These are phyloP conservation scores for Chlorociboria aeruginascens DNA, from an alignment of 495 filamentous ascomycete genomes.

Conservation along the genomic window DNA sequence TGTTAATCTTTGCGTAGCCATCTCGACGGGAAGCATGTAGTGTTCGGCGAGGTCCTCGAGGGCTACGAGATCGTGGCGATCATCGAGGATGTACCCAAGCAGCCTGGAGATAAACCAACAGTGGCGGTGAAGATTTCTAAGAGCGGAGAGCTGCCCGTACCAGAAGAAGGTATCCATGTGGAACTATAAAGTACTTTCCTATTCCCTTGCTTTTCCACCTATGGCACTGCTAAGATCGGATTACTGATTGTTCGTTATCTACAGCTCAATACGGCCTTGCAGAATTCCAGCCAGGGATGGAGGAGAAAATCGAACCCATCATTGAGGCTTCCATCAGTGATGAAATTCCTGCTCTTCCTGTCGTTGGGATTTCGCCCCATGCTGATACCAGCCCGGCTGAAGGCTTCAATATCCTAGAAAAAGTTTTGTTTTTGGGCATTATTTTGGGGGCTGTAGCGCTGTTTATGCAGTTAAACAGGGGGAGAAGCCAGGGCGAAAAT, in stretches of 20 bases:
- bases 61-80: constrained; percentile 82
- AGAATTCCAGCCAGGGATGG: constrained; percentile 15
- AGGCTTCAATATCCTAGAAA: constrained; percentile 18
- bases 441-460: constrained; percentile 21
- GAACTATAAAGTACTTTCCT: constrained; percentile 61
- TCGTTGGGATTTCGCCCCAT: constrained; percentile 2
- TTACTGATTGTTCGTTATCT: constrained; percentile 27
- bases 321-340: not conserved
- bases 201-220: constrained; percentile 19
- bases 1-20: constrained; percentile 40
- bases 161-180: constrained; percentile 94
- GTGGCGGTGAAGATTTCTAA: constrained; percentile 78
- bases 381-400: constrained; percentile 26
- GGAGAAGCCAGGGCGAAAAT: not conserved
- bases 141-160: constrained; percentile 82
- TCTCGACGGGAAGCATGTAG: constrained; percentile 82
- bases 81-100: constrained; percentile 73
- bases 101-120: constrained; percentile 58
- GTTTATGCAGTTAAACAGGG: constrained; percentile 15
- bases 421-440: constrained; percentile 18
- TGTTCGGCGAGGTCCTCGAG: constrained; percentile 86
- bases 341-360: not conserved
- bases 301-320: constrained; percentile 11
- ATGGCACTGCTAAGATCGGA: constrained; percentile 5
- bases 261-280: constrained; percentile 18